Evolutionary conservation across 805 yeast species (phyloP), one percentile per base, ranked within the genome.

Genomic region (Candida tallmaniae): DNA sequence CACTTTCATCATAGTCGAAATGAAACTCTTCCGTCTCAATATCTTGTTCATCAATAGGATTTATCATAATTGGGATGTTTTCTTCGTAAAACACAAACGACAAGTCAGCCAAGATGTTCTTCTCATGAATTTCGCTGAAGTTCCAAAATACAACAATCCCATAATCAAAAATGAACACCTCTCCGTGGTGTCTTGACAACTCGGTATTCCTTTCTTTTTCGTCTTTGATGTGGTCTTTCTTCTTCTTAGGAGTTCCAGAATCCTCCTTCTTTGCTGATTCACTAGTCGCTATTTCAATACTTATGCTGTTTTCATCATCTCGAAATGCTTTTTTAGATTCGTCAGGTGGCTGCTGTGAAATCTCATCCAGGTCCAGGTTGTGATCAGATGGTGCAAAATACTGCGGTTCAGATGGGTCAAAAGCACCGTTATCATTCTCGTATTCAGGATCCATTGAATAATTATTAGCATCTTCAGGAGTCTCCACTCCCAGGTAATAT

Each of bases 111-210:
- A 93, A 69, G 13, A 93, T 78, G 49, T 90, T 93, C 62, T 88
- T 88, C 51, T 93, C 98, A 52, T 93, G 96, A 6, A 76, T 68
- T 52, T 88, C 96, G 2, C 90, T 78, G 48, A 93, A 88, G 52
- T 93, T 93, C 98, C 98, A 93, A 51, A 93, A 89, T 14, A 93
- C 97, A n/a, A 93, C 87, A 10, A 90, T 95, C 14, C 98, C 98
- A 54, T 93, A 93, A 34, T 78, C 80, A 54, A 90, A 78, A 10
- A 93, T 74, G 51, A 93, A 93, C 68, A 93, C 73, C 51, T 90
- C 97, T 0, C 96, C 90, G 35, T 66, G 70, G 53, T 80, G 85
- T 43, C 75, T 76, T 3, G 73, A 60, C 32, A 73, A 63, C 39
- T 76, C 78, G 3, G 27, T 35, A 12, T 31, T 27, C 13, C 31